Evolutionary conservation across 371 early-diverging fungal species (phyloP), one percentile per base, ranked within the genome.

Genomic region (Mortierella sp.): DNA sequence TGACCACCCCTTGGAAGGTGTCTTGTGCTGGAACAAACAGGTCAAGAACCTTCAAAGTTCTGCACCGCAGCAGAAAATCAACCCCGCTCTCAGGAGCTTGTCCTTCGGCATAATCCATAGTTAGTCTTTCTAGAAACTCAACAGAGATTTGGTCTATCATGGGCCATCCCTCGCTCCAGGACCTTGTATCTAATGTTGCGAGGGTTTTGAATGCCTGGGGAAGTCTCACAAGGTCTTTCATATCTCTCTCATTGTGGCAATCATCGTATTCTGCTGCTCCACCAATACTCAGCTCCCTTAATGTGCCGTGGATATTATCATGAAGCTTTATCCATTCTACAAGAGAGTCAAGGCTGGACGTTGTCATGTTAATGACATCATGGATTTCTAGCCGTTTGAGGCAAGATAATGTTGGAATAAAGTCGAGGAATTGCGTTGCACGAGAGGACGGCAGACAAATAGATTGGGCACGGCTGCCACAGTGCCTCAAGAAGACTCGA

Each of bases 81-180:
- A 31, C 13, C 4, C 58, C 69, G 5, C 62, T 13, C 15, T 15
- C 37, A 0, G 68, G 58, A 2, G 57, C 64, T 10, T 60, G 31
- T 2, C 60, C 67, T n/a, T 70, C 81, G 9, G 72, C 75, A 60
- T 75, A 68, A 7, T 80, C 81, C 68, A 80, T 70, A 5, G 49
- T 61, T 9, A 80, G 61, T 9, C 81, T 56, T 12, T 61, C 65
- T 19, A 80, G 49, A 9, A 34, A 13, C 19, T 65, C 65, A 3
- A 80, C 54, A 15, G 67, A 72, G 17, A 71, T 42, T 26, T 70
- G 51, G 22, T 75, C 72, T 3, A 75, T 64, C 62, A 54, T 71
- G 19, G 61, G 15, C 81, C 81, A 80, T 0, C 67, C 81, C 8
- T 67, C 62, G 29, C 65, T 54, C 81, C 81, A 80, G 12, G 65